phyloP scores from a whole-genome alignment of 306 rosid species.

The Myrica gale region DNA sequence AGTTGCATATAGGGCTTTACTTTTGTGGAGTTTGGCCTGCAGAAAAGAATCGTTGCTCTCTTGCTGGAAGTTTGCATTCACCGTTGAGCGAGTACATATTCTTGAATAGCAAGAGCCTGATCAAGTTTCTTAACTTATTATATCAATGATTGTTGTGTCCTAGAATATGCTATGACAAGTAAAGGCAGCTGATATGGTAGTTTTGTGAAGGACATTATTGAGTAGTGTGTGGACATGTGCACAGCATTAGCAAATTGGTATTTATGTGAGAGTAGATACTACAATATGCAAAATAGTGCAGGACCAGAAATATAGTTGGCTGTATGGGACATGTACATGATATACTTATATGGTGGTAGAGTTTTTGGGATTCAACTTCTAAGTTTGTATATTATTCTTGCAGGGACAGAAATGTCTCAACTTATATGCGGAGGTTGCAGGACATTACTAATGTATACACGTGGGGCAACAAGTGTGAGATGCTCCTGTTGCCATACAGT shows the following conservation, averaged over 20 bases:
- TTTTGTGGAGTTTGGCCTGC: neutral
- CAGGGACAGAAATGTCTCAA: conserved; percentile 92
- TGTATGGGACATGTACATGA: neutral
- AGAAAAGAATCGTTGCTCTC: neutral
- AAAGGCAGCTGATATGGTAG: neutral
- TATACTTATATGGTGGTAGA: neutral
- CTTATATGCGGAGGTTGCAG: conserved; percentile 96
- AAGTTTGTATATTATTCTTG: conserved; percentile 20
- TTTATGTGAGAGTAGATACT: neutral
- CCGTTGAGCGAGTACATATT: neutral
- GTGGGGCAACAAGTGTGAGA: conserved; percentile 93
- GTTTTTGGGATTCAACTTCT: conserved; percentile 1
- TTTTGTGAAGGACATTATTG: neutral
- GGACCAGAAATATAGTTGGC: neutral
- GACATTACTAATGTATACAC: conserved; percentile 84
- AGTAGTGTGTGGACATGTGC: neutral
- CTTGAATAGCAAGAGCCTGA: neutral
- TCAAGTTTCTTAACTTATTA: neutral
- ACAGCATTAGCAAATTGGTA: neutral
- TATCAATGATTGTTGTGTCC: neutral
- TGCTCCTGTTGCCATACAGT: conserved; percentile 93
- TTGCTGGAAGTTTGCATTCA: neutral
- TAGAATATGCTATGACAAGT: neutral
- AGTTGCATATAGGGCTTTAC: neutral
- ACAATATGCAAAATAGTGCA: neutral